Evolutionary conservation across 1,284 basidiomycete genomes (phyloP).

Genomic region (Calocybe gambosa): DNA sequence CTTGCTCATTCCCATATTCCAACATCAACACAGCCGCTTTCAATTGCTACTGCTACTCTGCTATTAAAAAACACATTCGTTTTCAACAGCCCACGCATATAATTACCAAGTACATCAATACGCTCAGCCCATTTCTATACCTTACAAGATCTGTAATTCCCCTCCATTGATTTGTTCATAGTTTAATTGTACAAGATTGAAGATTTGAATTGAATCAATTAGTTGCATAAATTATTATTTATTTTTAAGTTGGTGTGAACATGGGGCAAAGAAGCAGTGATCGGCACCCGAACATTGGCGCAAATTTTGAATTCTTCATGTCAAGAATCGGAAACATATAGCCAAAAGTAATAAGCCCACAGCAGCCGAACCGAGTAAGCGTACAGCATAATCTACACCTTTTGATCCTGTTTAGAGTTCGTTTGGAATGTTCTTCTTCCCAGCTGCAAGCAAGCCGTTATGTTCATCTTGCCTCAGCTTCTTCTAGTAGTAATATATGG

Average conservation of each 20-base stretch:
- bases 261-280: background rate
- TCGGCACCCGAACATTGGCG: background rate
- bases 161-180: conserved; percentile 3
- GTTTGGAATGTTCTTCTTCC: too few relatives aligned
- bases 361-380: background rate
- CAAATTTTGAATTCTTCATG: background rate
- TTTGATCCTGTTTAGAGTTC: too few relatives aligned
- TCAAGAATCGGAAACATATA: background rate
- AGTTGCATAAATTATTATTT: background rate
- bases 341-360: background rate
- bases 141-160: conserved; percentile 13
- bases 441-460: too few relatives aligned
- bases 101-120: conserved; percentile 16
- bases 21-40: background rate
- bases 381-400: background rate
- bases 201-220: conserved; percentile 8
- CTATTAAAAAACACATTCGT: conserved; percentile 5
- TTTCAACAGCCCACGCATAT: conserved; percentile 10
- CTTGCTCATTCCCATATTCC: background rate
- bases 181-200: conserved; percentile 11
- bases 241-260: background rate
- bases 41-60: conserved; percentile 4
- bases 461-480: too few relatives aligned
- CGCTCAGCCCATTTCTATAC: conserved; percentile 1
- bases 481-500: too few relatives aligned